These are phyloP conservation scores for Penicillium paradoxum DNA, from an alignment of 495 filamentous ascomycete genomes.

Conservation along the genomic window DNA sequence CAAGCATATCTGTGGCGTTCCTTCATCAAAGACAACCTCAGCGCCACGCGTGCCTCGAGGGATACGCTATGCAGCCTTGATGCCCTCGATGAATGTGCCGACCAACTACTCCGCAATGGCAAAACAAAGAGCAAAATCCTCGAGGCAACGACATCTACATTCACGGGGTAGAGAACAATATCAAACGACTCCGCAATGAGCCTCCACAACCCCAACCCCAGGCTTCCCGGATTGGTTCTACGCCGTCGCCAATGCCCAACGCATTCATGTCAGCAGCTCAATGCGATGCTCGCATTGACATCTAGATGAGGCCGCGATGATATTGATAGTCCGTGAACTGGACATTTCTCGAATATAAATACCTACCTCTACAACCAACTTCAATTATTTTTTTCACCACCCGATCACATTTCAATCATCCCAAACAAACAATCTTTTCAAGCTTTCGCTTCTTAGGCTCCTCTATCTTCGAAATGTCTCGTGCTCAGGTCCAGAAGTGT, in stretches of 20 bases:
- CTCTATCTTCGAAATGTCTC: conserved; percentile 34
- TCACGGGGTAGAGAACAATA: conserved; percentile 1
- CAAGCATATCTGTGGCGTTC: background rate
- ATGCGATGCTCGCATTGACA: conserved; percentile 5
- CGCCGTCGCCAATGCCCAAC: background rate
- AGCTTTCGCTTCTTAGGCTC: conserved; percentile 24
- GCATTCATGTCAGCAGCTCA: background rate
- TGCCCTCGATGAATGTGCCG: background rate
- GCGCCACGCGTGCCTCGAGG: background rate
- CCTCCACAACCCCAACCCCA: background rate
- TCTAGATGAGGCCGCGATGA: background rate
- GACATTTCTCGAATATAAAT: conserved; percentile 10
- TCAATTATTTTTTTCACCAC: conserved; percentile 15
- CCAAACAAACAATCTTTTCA: conserved; percentile 14
- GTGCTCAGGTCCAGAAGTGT: conserved; percentile 32
- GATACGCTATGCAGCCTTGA: background rate
- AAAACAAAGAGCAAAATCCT: background rate
- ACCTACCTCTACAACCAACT: background rate
- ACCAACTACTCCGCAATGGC: background rate
- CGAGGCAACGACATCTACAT: background rate
- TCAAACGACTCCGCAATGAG: background rate
- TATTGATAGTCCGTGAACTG: background rate
- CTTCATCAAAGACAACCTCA: background rate
- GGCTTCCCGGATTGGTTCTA: background rate
- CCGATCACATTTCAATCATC: conserved; percentile 12